These are phyloP conservation scores for Senna tora DNA, from an alignment of 306 rosid species.

Conservation along the genomic window DNA sequence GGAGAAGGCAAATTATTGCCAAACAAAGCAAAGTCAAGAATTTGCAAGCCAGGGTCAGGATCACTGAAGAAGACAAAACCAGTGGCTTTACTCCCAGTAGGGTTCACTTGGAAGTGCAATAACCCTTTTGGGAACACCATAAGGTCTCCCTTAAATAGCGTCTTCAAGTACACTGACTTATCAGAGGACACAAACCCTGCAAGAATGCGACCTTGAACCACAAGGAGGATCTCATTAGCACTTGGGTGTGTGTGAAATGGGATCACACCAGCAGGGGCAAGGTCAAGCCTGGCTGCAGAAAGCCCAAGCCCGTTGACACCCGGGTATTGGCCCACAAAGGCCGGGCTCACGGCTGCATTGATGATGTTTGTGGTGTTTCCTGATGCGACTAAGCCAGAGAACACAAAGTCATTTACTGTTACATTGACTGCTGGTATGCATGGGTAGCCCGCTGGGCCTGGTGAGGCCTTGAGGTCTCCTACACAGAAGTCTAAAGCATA, in stretches of 20 bases:
- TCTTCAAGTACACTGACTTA: slow-evolving; percentile 57
- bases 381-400: slow-evolving; percentile 41
- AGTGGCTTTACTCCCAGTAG: slow-evolving; percentile 43
- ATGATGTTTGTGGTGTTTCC: slow-evolving; percentile 70
- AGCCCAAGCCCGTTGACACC: slow-evolving; percentile 77
- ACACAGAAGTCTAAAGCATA: slow-evolving; percentile 75
- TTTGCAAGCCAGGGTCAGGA: slow-evolving; percentile 85
- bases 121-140: slow-evolving; percentile 85
- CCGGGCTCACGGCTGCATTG: slow-evolving; percentile 77
- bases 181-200: slow-evolving; percentile 74
- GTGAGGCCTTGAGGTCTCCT: slow-evolving; percentile 61
- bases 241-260: slow-evolving; percentile 89
- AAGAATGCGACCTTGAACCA: slow-evolving; percentile 48
- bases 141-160: slow-evolving; percentile 63
- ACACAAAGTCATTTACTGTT: slow-evolving; percentile 65
- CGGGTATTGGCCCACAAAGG: slow-evolving; percentile 73
- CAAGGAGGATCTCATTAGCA: slow-evolving; percentile 66
- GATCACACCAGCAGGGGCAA: slow-evolving; percentile 68
- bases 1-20: slow-evolving; percentile 60
- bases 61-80: slow-evolving; percentile 62
- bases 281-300: slow-evolving; percentile 67
- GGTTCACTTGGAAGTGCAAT: slow-evolving; percentile 70
- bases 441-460: slow-evolving; percentile 64
- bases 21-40: slow-evolving; percentile 75
- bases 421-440: slow-evolving; percentile 54